Percentiles rank a stretch among this genome's conserved stretches.
phyloP scores from a whole-genome alignment of 306 rosid genomes.

The Carpinus viminea region DNA sequence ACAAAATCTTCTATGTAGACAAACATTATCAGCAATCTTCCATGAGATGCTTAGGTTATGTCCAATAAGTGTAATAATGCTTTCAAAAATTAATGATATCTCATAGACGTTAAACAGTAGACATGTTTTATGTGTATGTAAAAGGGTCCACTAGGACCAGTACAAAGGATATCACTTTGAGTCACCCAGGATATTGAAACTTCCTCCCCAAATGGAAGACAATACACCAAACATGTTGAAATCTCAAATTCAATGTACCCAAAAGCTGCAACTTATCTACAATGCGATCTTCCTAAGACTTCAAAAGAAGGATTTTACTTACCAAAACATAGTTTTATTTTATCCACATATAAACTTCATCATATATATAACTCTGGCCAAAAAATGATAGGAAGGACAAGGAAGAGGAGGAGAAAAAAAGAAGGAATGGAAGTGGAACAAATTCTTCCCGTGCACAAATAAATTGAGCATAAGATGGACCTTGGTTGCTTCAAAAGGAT shows the following conservation, averaged over 20 bases:
- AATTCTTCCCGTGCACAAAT: not conserved
- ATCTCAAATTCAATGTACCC: not conserved
- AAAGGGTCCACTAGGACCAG: not conserved
- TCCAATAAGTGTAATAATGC: too few relatives aligned
- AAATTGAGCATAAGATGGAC: not conserved
- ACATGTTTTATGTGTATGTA: not conserved
- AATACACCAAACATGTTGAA: not conserved
- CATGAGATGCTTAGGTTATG: too few relatives aligned
- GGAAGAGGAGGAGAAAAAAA: not conserved
- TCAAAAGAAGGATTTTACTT: not conserved
- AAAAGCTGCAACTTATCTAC: not conserved
- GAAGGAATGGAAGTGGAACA: not conserved
- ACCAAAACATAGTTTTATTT: not conserved
- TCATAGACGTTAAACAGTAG: too few relatives aligned
- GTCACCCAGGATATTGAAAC: not conserved
- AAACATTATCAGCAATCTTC: not conserved
- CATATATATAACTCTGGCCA: not conserved
- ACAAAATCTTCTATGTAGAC: not conserved
- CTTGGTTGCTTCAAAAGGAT: constrained; percentile 9
- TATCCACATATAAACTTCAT: not conserved
- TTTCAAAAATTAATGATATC: too few relatives aligned
- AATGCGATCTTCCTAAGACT: not conserved
- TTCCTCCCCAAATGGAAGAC: not conserved
- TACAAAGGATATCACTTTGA: too few relatives aligned
- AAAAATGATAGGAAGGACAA: not conserved